phyloP scores from a whole-genome alignment of 2,329 filamentous ascomycete species.

The Xylariaceae sp. region DNA sequence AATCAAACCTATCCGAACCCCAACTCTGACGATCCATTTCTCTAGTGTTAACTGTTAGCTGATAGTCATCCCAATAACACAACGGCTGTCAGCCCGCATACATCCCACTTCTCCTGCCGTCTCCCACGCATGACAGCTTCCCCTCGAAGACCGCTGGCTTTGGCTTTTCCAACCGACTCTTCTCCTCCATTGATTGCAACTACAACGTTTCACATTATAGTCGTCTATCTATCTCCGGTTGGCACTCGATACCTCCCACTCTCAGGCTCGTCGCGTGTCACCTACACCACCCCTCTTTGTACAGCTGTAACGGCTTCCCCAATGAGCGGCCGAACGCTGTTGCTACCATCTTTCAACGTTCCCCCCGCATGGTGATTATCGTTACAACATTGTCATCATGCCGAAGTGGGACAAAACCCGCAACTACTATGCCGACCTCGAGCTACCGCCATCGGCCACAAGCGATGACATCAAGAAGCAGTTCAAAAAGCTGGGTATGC shows the following conservation, averaged over 20 bases:
- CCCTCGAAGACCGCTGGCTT: too few relatives aligned
- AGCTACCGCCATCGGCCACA: constrained; percentile 63
- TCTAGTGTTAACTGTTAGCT: too few relatives aligned
- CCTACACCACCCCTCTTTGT: neutral
- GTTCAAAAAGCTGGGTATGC: constrained; percentile 73
- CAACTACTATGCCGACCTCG: constrained; percentile 84
- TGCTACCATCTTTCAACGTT: constrained; percentile 3
- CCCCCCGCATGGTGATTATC: constrained; percentile 6
- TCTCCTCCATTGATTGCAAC: too few relatives aligned
- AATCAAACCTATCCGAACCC: too few relatives aligned
- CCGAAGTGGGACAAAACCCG: constrained; percentile 63
- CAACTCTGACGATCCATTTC: too few relatives aligned
- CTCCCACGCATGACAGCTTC: too few relatives aligned
- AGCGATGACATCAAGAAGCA: constrained; percentile 78
- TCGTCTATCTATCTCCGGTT: neutral
- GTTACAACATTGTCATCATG: constrained; percentile 46
- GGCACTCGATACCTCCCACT: neutral
- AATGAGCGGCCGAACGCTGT: constrained; percentile 12
- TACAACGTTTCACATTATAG: too few relatives aligned
- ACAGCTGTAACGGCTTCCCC: constrained; percentile 9
- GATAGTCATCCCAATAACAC: too few relatives aligned
- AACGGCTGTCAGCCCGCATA: too few relatives aligned
- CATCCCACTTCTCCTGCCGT: too few relatives aligned
- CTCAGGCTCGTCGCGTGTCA: neutral
- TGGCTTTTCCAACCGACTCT: too few relatives aligned